These are phyloP conservation scores for Xylaria longipes DNA, from an alignment of 495 filamentous ascomycete species.

Conservation along the genomic window DNA sequence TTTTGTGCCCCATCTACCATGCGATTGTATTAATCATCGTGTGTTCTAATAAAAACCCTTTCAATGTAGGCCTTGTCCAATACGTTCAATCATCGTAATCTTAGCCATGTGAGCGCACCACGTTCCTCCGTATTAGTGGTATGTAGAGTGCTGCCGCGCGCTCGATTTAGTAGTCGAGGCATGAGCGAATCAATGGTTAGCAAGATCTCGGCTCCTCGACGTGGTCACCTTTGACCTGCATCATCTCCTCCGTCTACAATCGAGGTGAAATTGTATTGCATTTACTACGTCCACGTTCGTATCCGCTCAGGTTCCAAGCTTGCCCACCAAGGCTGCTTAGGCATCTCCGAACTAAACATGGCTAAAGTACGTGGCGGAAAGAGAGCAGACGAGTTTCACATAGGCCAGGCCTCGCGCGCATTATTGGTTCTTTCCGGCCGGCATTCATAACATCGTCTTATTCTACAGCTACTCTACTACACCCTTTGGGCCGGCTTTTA, in stretches of 20 bases:
- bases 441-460: background rate
- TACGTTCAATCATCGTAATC: conserved; percentile 1
- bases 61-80: background rate
- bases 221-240: conserved; percentile 15
- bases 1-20: background rate
- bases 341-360: background rate
- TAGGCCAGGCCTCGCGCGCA: background rate
- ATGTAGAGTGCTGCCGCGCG: conserved; percentile 7
- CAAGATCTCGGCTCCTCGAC: background rate
- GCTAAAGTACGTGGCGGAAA: background rate
- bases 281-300: background rate
- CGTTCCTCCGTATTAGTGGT: conserved; percentile 20
- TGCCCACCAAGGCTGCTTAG: background rate
- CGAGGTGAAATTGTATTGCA: conserved; percentile 3
- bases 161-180: background rate
- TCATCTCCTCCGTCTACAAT: background rate
- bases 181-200: conserved; percentile 10
- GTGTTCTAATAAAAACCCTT: background rate
- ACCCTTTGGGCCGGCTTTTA: conserved; percentile 3
- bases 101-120: conserved; percentile 20
- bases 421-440: background rate
- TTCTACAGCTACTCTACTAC: background rate
- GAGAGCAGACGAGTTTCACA: background rate
- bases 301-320: background rate
- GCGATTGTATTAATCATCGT: background rate